Conservation (phyloP, 352 stramenopile genomes). For the Globisporangium canariense region DNA sequence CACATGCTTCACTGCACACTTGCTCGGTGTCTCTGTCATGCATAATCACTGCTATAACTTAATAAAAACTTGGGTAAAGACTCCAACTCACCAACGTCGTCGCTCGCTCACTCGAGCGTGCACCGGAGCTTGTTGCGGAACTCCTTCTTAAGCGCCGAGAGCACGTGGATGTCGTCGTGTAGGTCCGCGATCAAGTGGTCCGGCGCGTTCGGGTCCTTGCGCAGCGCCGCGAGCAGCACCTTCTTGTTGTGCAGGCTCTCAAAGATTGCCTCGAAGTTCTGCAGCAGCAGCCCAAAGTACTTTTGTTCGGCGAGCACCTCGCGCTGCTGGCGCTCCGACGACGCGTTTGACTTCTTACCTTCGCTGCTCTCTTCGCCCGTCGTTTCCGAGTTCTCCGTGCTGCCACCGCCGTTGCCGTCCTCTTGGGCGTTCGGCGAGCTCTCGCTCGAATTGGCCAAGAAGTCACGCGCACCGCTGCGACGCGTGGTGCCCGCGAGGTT, state of each 20-base stretch:
- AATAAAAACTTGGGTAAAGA: not conserved
- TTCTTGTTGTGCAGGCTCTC: slow-evolving; percentile 86
- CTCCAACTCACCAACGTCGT: not conserved
- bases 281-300: slow-evolving; percentile 74
- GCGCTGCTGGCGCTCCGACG: slow-evolving; percentile 38
- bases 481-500: not conserved
- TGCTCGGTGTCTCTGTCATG: not conserved
- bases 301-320: slow-evolving; percentile 75
- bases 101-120: slow-evolving; percentile 41
- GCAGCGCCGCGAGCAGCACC: slow-evolving; percentile 62
- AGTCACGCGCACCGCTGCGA: slow-evolving; percentile 8
- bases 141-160: slow-evolving; percentile 76
- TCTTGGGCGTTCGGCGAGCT: slow-evolving; percentile 25
- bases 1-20: not conserved
- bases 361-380: slow-evolving; percentile 60
- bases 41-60: slow-evolving; percentile 8
- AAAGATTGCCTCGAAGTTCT: slow-evolving; percentile 85
- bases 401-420: slow-evolving; percentile 36
- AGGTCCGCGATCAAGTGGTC: slow-evolving; percentile 74
- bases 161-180: slow-evolving; percentile 78
- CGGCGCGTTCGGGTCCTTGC: slow-evolving; percentile 62
- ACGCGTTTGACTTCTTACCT: slow-evolving; percentile 50
- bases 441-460: slow-evolving; percentile 11
- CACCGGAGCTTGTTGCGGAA: slow-evolving; percentile 72
- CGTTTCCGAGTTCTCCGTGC: slow-evolving; percentile 78